Base-by-base conservation (phyloP, 768 basidiomycete species). In the Aureoboletus auriporus region DNA sequence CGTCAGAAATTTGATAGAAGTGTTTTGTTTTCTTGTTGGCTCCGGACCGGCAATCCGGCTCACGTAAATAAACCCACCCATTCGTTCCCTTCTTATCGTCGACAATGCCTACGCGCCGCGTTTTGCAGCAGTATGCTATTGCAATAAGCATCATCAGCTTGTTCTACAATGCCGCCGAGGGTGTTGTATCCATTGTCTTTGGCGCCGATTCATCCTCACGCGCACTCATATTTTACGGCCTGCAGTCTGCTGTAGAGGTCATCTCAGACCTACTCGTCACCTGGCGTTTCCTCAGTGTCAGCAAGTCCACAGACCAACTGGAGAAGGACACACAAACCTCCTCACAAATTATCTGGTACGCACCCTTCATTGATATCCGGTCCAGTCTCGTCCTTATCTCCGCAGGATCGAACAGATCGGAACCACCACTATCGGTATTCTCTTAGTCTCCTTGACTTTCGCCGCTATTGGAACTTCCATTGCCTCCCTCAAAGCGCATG, bases 171-270 rank as follows among this genome's bases (percentile, higher is more conserved):
- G 61, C 52, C 55, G 74, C 33, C 46, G 76, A 77, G 50, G 75
- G 75, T 13, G 67, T 62, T 1, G 44, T 77, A 6, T 76, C 75
- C 6, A 65, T 77, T 37, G 60, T 70, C 17, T 73, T 76, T 35
- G 75, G 76, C 1, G 62, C 68, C 42, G 75, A 75, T 30, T 69
- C 74, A 6, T 65, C 67, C 6, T 77, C 75, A 1, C 67, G 64
- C 6, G 68, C 75, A 13, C 69, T 77, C 39, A 61, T 77, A 31
- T 77, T 77, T 57, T 77, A 73, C 46, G 75, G 76, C 1, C 66
- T 77, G 13, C 75, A 77, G 41, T 76, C 75, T 0, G 72, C 56
- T 6, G 71, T 76, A 38, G 75, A 77, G 50, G 75, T 77, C 29
- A 61, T 70, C 42, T 76, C 75, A 17, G 66, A 73, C 7, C 33